Conservation (phyloP, 2,329 filamentous ascomycete genomes). For the Rhexocercosporidium sp. region DNA sequence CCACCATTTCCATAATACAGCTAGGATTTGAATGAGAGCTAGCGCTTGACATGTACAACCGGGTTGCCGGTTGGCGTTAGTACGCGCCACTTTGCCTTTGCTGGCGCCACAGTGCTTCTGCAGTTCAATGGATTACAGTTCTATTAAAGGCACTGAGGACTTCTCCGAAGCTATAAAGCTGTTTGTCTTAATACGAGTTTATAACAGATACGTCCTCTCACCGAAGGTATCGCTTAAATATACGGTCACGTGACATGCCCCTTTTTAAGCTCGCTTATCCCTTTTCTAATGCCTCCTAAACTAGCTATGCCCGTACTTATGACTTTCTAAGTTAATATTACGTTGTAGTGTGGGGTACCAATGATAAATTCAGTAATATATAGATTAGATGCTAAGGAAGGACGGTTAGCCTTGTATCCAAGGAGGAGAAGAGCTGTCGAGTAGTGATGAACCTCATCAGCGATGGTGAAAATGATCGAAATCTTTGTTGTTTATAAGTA, state of each 20-base stretch:
- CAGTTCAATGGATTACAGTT: neutral
- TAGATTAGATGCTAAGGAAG: neutral
- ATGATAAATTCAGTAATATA: neutral
- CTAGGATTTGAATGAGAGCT: neutral
- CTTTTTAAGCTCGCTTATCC: neutral
- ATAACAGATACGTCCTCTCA: neutral
- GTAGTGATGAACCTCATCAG: neutral
- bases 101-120: neutral
- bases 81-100: neutral
- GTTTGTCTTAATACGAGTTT: neutral
- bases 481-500: neutral
- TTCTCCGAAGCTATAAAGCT: neutral
- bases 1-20: neutral
- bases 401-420: neutral
- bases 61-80: neutral
- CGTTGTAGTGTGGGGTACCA: neutral
- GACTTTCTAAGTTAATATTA: slow-evolving; percentile 1
- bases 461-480: neutral
- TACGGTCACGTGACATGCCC: neutral
- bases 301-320: neutral
- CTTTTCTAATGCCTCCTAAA: neutral
- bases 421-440: neutral
- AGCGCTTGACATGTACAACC: neutral
- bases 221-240: neutral
- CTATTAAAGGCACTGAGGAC: neutral